Evolutionary conservation across 1,139 yeast species (phyloP), one percentile per base, ranked within the genome.

Genomic region (Nakaseomyces delphensis): DNA sequence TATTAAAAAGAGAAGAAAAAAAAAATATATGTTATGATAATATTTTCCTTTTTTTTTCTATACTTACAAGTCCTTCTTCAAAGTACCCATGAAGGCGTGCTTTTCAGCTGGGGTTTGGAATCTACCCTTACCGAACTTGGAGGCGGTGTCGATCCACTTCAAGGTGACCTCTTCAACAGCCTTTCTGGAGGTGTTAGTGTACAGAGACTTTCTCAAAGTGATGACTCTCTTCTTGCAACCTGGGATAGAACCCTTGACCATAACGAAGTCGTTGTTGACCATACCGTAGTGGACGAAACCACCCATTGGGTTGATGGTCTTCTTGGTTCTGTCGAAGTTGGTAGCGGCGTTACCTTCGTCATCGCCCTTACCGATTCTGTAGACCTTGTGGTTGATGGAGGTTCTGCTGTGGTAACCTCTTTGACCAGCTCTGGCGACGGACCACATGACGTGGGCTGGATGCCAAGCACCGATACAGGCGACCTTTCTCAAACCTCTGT

Each of bases 401-500:
- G 98, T 91, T 84, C 99, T 89, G 93, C 87, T 96, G 78, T 91
- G 98, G 95, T 84, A 91, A 86, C 99, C 99, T 79, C 83, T 86
- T 81, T 91, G 98, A 91, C 99, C 99, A 66, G 98, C 96, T 78
- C 99, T 87, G 66, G 98, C 97, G 74, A 91, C 98, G 69, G 97
- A 84, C 95, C 95, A 91, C 76, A 81, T 77, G 69, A 91, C 99
- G 79, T 91, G 95, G 76, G 96, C 83, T 74, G 98, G 98, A 79
- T 91, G 98, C 99, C 99, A 91, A 70, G 99, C 96, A 83, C 99
- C 99, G 69, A 91, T 93, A 87, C 99, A 91, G 70, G 98, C 99
- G 75, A 91, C 98, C 87, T 93, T 93, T 83, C 99, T 87, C 71
- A 89, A 81, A 91, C 99, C 99, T 83, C 97, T 87, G 77, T 91